A percentile compares a stretch with the other conserved stretches of the same genome.
phyloP scores from a whole-genome alignment of 495 filamentous ascomycete species.

The Cercophora sp. region DNA sequence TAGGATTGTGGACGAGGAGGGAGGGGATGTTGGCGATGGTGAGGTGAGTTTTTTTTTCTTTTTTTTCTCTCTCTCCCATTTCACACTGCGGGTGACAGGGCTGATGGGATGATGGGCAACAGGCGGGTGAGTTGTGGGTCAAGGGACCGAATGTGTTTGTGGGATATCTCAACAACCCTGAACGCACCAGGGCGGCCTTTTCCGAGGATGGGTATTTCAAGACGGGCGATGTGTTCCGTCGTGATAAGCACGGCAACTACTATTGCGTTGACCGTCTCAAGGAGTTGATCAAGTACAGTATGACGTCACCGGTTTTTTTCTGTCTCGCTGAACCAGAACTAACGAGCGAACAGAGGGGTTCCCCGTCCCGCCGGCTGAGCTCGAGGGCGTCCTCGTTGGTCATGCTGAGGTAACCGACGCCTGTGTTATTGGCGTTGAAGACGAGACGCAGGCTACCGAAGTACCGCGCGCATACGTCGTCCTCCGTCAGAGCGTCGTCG shows the following conservation, averaged over 20 bases:
- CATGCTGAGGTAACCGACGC: constrained; percentile 76
- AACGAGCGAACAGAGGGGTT: constrained; percentile 55
- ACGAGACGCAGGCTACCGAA: constrained; percentile 66
- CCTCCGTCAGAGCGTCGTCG: constrained; percentile 47
- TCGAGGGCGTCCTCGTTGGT: constrained; percentile 71
- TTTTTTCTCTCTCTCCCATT: neutral
- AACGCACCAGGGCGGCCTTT: constrained; percentile 60
- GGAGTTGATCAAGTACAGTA: constrained; percentile 84
- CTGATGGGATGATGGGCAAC: neutral
- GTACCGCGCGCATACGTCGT: constrained; percentile 83
- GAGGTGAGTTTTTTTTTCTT: constrained; percentile 11
- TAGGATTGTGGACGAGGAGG: constrained; percentile 68
- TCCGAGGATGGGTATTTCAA: constrained; percentile 75
- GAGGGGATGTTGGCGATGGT: constrained; percentile 55
- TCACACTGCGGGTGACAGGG: neutral
- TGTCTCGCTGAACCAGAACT: neutral
- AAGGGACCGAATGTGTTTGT: constrained; percentile 74
- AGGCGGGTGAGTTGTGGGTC: constrained; percentile 72
- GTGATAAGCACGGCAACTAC: constrained; percentile 53
- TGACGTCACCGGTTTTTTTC: constrained; percentile 10
- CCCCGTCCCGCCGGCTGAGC: constrained; percentile 83
- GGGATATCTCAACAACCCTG: constrained; percentile 69
- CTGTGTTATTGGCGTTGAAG: constrained; percentile 78
- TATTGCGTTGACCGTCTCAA: constrained; percentile 79
- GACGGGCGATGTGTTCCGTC: constrained; percentile 68